Conservation (phyloP, 768 basidiomycete genomes). For the Ramaria sp. region DNA sequence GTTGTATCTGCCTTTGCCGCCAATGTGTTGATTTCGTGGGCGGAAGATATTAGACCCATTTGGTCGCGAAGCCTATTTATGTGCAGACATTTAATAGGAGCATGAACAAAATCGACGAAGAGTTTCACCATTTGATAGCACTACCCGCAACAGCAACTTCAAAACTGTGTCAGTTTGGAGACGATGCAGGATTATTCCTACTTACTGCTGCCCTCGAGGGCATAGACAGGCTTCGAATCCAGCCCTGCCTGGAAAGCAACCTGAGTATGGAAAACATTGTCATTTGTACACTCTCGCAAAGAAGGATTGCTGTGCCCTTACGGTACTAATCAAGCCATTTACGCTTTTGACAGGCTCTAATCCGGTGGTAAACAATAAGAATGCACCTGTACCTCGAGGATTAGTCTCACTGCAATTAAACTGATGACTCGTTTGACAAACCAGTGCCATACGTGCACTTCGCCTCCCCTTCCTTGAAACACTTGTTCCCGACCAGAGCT, state of each 20-base stretch:
- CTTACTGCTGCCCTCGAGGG: slow-evolving; percentile 89
- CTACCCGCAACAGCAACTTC: slow-evolving; percentile 89
- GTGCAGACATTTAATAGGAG: background rate
- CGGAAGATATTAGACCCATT: slow-evolving; percentile 69
- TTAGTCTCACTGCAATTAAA: background rate
- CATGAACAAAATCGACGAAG: background rate
- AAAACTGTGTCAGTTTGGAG: background rate
- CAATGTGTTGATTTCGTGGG: slow-evolving; percentile 76
- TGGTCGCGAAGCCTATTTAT: slow-evolving; percentile 74
- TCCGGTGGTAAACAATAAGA: slow-evolving; percentile 93
- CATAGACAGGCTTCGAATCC: slow-evolving; percentile 72
- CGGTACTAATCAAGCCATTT: slow-evolving; percentile 86
- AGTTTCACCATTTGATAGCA: slow-evolving; percentile 74
- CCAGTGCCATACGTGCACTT: slow-evolving; percentile 97
- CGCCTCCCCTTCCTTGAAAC: slow-evolving; percentile 80
- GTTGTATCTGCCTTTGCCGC: slow-evolving; percentile 68
- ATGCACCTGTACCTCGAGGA: slow-evolving; percentile 41
- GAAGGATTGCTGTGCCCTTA: slow-evolving; percentile 22
- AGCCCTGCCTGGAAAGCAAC: slow-evolving; percentile 86
- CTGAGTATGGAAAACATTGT: slow-evolving; percentile 25
- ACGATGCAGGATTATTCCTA: slow-evolving; percentile 8
- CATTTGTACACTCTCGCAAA: background rate
- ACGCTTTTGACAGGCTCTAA: slow-evolving; percentile 72
- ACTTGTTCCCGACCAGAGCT: slow-evolving; percentile 94
- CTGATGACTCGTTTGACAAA: background rate